Evolutionary conservation across 495 filamentous ascomycete genomes (phyloP).

Genomic region (Letharia columbiana): DNA sequence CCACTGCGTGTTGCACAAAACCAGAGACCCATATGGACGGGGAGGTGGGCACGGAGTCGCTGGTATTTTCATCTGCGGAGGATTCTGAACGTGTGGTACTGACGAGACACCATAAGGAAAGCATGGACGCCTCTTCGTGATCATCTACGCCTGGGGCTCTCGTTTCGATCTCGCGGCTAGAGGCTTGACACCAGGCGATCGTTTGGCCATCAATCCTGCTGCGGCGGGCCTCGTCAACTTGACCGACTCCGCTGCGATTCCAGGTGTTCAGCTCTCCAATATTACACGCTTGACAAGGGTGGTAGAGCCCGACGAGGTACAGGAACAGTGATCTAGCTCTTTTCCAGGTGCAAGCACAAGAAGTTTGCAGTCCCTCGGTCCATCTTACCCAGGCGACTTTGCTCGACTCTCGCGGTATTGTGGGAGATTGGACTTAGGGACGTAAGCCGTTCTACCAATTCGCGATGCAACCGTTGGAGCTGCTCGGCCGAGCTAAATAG

Average conservation of each 20-base stretch:
- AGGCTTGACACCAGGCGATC: neutral
- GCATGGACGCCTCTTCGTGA: neutral
- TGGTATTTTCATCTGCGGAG: neutral
- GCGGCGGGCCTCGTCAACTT: neutral
- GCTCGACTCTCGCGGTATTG: neutral
- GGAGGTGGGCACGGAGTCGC: neutral
- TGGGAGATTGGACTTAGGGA: neutral
- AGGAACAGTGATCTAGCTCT: neutral
- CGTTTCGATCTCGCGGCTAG: neutral
- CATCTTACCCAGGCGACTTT: neutral
- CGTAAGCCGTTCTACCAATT: neutral
- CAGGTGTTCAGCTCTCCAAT: neutral
- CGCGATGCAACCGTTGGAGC: too few relatives aligned
- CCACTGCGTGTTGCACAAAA: neutral
- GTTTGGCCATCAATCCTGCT: neutral
- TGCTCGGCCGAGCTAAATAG: neutral
- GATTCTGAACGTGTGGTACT: neutral
- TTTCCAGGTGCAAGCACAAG: neutral
- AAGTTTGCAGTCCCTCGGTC: neutral
- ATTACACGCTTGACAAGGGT: neutral
- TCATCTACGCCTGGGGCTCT: neutral
- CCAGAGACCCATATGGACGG: neutral
- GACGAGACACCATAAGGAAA: neutral
- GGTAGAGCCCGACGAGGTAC: neutral
- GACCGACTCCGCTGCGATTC: neutral